A percentile compares a stretch with the other conserved stretches of the same genome.
Conservation (phyloP, 2,329 filamentous ascomycete species). For the Penicillium digitatum region DNA sequence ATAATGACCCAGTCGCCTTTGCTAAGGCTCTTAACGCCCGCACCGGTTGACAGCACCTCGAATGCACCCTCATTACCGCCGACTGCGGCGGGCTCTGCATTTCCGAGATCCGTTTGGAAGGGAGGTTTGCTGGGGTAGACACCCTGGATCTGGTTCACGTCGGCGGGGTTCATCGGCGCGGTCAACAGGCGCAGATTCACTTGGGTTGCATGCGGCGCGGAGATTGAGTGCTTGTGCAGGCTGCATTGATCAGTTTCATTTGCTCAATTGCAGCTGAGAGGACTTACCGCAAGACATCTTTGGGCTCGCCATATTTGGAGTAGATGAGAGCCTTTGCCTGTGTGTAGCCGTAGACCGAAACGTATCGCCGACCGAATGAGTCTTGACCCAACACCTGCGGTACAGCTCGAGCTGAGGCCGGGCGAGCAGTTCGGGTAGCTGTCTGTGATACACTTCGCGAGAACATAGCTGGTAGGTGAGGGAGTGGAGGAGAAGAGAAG, state of each 20-base stretch:
- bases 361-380: constrained; percentile 31
- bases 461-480: constrained; percentile 24
- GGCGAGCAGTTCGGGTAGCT: constrained; percentile 14
- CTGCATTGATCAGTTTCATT: constrained; percentile 14
- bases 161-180: constrained; percentile 90
- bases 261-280: neutral
- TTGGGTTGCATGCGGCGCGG: constrained; percentile 53
- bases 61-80: constrained; percentile 81
- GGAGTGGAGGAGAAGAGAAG: neutral
- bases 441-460: constrained; percentile 26
- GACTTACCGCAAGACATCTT: constrained; percentile 45
- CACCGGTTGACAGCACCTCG: constrained; percentile 71
- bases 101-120: constrained; percentile 73
- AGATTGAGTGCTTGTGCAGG: constrained; percentile 49
- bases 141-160: constrained; percentile 97
- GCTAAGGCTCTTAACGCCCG: constrained; percentile 56
- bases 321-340: constrained; percentile 50
- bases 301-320: constrained; percentile 47
- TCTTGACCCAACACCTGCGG: constrained; percentile 9
- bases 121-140: constrained; percentile 83
- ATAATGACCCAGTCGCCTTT: constrained; percentile 95
- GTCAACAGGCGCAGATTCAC: constrained; percentile 84
- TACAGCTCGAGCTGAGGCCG: constrained; percentile 10
- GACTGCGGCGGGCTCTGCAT: constrained; percentile 64
- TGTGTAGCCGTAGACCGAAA: constrained; percentile 49